Percentiles rank a stretch among this genome's conserved stretches.
Conservation (phyloP, 305 asterid species). For the Fraxinus dipetala region DNA sequence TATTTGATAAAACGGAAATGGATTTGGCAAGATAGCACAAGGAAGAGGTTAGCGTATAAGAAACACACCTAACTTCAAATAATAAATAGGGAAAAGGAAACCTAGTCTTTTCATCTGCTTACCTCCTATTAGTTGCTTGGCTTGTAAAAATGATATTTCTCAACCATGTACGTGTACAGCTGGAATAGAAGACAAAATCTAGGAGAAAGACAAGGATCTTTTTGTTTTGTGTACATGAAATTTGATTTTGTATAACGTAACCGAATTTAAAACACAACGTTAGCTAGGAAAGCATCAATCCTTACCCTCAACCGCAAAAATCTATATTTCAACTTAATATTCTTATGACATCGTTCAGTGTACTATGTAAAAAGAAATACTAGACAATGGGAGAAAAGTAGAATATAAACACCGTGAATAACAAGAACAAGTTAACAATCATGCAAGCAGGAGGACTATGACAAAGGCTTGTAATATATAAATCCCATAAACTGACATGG, state of each 20-base stretch:
- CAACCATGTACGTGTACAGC: neutral
- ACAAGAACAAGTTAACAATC: neutral
- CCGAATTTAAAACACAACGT: neutral
- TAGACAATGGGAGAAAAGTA: neutral
- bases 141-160: neutral
- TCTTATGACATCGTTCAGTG: neutral
- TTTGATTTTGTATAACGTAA: neutral
- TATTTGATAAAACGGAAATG: neutral
- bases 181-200: neutral
- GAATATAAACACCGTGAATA: neutral
- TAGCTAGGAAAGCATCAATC: neutral
- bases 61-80: neutral
- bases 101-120: neutral
- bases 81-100: neutral
- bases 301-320: neutral
- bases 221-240: neutral
- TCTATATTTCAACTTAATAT: neutral
- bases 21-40: neutral
- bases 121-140: neutral
- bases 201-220: neutral
- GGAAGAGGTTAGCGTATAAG: neutral
- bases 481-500: slow-evolving; percentile 8
- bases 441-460: neutral
- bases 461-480: neutral
- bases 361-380: neutral